Base-by-base conservation (phyloP, 805 yeast species). In the Metschnikowia corniflorae region DNA sequence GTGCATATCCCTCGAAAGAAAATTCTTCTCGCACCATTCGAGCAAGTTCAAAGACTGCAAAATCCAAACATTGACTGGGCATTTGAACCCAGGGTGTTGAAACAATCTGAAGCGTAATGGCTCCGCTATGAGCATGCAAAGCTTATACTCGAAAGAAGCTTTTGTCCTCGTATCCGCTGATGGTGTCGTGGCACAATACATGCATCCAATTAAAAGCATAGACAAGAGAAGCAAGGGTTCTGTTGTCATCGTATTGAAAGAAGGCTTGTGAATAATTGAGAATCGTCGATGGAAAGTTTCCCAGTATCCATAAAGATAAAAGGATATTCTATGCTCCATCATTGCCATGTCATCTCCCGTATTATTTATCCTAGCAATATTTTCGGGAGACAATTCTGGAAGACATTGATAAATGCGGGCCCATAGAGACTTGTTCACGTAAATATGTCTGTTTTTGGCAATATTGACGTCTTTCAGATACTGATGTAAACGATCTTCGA, bases 21-120 rank as follows among this genome's bases (percentile, higher is more conserved):
- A 79, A 42, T 82, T 73, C 61, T 86, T 84, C 55, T 86, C 96
- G 53, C 78, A 80, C 61, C 80, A 78, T 53, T 86, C 95, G n/a
- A 87, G 56, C 44, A 87, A 55, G 37, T 83, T 58, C 43, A 86
- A 66, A 47, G 86, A 70, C 57, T 87, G 96, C 31, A 87, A 68
- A 7, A 86, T 75, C 82, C 89, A 86, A 7, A 82, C 63, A 44
- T 71, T 71, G 0, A 87, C 82, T 0, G 95, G 95, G 1, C 94
- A 82, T 39, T 74, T 77, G 54, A 85, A 86, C 36, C 78, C 84
- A 6, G 78, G 77, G 31, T 81, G 75, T 25, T 82, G 75, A 53
- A 86, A 86, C 3, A 87, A 69, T 20, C 74, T 61, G 73, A 80
- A 82, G 35, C 96, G 61, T 19, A 86, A 58, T 0, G 94, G 82